These are phyloP conservation scores for Eragrostis nindensis DNA, from an alignment of 176 grass and related monocot species.

Conservation along the genomic window DNA sequence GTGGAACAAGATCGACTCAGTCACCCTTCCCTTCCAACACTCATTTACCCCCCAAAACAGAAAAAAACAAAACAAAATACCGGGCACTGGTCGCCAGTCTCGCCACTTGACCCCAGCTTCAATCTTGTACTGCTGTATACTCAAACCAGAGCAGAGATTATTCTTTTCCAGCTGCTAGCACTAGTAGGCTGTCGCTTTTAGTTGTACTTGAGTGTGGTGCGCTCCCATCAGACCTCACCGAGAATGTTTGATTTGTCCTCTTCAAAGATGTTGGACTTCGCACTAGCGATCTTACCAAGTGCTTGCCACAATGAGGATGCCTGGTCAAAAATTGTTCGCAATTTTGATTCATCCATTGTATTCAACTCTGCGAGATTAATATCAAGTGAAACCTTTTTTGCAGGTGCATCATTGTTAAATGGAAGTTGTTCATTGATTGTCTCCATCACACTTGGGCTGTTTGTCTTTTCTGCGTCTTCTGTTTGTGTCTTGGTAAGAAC, in stretches of 20 bases:
- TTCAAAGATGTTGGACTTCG: constrained; percentile 9
- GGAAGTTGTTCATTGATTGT: constrained; percentile 1
- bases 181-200: neutral
- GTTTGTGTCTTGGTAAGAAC: constrained; percentile 18
- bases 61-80: neutral
- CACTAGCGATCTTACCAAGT: constrained; percentile 23
- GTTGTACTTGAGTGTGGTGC: neutral
- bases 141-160: neutral
- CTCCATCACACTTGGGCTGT: neutral
- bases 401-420: neutral
- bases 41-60: too few species aligned
- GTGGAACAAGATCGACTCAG: constrained; percentile 14
- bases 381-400: constrained; percentile 40
- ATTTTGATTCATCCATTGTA: constrained; percentile 30
- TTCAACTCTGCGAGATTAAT: constrained; percentile 22
- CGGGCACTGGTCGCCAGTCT: neutral
- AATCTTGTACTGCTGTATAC: neutral
- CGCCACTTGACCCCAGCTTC: neutral
- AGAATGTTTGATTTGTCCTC: constrained; percentile 2
- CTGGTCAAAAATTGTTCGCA: constrained; percentile 22
- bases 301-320: constrained; percentile 32
- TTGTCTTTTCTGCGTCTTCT: neutral
- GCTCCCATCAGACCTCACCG: constrained; percentile 6
- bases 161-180: neutral
- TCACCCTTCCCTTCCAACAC: neutral